Base-by-base conservation (phyloP, 257 asterid species). In the Galeopsis tetrahit region DNA sequence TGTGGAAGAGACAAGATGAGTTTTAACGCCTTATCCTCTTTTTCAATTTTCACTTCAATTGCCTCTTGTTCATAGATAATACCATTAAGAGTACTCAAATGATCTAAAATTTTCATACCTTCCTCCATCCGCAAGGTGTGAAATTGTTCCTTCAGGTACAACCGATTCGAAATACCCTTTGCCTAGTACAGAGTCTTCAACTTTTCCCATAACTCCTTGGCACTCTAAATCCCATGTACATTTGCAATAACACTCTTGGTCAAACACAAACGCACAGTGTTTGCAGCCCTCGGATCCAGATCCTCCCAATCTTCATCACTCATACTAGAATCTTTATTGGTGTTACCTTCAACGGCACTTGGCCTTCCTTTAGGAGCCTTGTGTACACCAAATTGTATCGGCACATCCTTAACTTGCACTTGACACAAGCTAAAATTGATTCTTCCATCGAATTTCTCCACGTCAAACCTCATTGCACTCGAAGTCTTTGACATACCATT, bases 21-120 rank as follows among this genome's bases (percentile, higher is more conserved):
- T 13, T 0, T 34, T 34, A 34, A 2, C 38, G 38, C 4, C 38
- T 63, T 69, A 69, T 68, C 51, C 7, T 35, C 14, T 36, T 40
- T 55, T 39, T 63, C 69, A 39, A 63, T 15, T 28, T 62, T 63
- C 21, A 63, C 69, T 63, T 53, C 69, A 63, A 63, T 63, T 17
- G 68, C 39, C 21, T 61, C 67, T 32, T 34, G 43, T 38, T 61
- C 42, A 10, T 44, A 61, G 49, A 62, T 34, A n/a, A 35, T 62
- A 2, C 68, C 46, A 34, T 62, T 62, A 40, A 62, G 31, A 34
- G 8, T 11, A 40, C 48, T 46, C 53, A 46, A 10, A 46, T 46
- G 53, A 46, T 46, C n/a, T 46, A 14, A 46, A 10, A 9, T 46
- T 46, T 10, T 46, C n/a, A 10, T 46, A 46, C 53, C 4, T 46